Evolutionary conservation across 2,329 filamentous ascomycete genomes (phyloP), one percentile per base, ranked within the genome.

Genomic region (Aspergillus puulaauensis): DNA sequence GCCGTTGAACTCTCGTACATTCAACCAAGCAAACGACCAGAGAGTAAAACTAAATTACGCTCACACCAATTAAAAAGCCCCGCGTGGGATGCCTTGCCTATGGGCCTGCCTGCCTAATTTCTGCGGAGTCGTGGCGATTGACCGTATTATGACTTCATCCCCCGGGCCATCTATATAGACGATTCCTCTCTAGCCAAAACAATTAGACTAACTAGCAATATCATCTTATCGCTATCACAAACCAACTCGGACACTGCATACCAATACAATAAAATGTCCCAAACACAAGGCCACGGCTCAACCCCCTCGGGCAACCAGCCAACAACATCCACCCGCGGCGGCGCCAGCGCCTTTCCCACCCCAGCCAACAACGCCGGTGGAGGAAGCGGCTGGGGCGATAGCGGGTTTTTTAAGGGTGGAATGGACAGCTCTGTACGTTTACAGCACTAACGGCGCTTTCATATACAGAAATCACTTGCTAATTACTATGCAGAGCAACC

Each of bases 281-380:
- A n/a, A 11, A 15, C 19, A 15, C 37, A 49, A 50, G 45, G 53
- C 31, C 35, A 37, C 35, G 53, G 45, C n/a, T 17, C 24, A 17
- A 49, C 45, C 35, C 39, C 53, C 6, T 44, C 53, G 6, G 45
- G 39, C 53, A 55, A 55, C 46, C 53, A 55, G 9, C 46, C 53
- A 23, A 55, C 53, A 24, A 55, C 53, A 21, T 44, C 63, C n/a
- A 65, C 64, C 21, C 33, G 54, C 7, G 69, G 69, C 24, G 70
- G 68, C 46, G 62, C 63, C 33, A 65, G 68, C 57, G 41, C 63
- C 19, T 23, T 54, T 14, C 68, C 69, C 14, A 71, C 67, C 1
- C 69, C 71, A n/a, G 69, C 68, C 27, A 72, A 71, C 63, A 67
- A 68, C 50, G 44, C 57, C 31, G 62, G 60, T 23, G 68, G 62